phyloP scores from a whole-genome alignment of 2,329 filamentous ascomycete genomes.

The Stemphylium lycopersici region DNA sequence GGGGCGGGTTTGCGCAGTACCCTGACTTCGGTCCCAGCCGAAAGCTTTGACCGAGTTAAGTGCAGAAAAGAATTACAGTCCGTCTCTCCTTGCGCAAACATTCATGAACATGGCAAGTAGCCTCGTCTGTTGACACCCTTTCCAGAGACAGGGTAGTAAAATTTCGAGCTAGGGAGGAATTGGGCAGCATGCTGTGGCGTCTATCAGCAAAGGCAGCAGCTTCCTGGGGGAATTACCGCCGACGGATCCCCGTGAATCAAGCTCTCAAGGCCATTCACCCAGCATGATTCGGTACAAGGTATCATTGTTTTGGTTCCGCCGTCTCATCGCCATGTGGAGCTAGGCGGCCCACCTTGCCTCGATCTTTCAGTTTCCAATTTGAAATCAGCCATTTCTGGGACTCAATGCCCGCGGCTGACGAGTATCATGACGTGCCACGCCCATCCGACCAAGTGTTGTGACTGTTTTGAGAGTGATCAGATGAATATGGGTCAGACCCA shows the following conservation, averaged over 20 bases:
- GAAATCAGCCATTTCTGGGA: constrained; percentile 16
- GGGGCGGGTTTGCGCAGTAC: constrained; percentile 27
- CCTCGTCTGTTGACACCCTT: background rate
- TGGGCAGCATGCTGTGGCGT: constrained; percentile 6
- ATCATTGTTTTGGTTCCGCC: constrained; percentile 20
- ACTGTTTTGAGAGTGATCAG: constrained; percentile 19
- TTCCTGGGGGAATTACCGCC: constrained; percentile 3
- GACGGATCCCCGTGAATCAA: constrained; percentile 18
- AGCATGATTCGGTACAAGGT: constrained; percentile 28
- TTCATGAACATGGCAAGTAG: background rate
- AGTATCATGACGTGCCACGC: constrained; percentile 23
- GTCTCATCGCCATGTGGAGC: constrained; percentile 31
- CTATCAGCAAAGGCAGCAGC: background rate
- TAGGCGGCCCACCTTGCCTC: constrained; percentile 22
- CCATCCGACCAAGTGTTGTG: constrained; percentile 9
- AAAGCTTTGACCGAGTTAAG: constrained; percentile 18
- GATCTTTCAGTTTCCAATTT: constrained; percentile 23
- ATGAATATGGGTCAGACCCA: constrained; percentile 19
- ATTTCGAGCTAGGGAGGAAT: background rate
- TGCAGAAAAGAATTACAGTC: constrained; percentile 10
- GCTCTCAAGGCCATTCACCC: constrained; percentile 11
- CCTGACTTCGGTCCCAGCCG: constrained; percentile 35
- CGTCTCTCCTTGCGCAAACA: constrained; percentile 5
- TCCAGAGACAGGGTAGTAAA: background rate
- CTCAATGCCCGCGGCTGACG: constrained; percentile 20